Percentiles rank a stretch among this genome's conserved stretches.
Evolutionary conservation across 345 rosid genomes (phyloP).

Genomic region (Citropsis articulata): DNA sequence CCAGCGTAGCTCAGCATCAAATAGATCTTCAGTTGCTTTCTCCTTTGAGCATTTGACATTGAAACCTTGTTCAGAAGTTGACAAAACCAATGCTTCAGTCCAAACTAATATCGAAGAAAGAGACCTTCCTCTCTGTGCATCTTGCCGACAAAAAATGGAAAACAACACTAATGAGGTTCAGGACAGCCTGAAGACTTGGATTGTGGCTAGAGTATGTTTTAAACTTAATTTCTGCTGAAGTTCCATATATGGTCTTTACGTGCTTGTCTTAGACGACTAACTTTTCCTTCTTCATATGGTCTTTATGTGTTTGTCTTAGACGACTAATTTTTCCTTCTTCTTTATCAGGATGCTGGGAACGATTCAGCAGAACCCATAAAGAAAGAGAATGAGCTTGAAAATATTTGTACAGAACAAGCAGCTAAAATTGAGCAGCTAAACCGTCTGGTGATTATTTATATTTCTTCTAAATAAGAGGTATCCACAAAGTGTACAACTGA

Average conservation of each 20-base stretch:
- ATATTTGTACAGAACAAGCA: slow-evolving; percentile 65
- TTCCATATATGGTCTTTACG: not conserved
- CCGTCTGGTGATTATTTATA: slow-evolving; percentile 38
- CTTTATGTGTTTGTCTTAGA: not conserved
- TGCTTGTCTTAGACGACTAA: not conserved
- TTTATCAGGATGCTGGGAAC: slow-evolving; percentile 42
- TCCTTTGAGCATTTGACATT: slow-evolving; percentile 75
- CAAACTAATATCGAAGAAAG: slow-evolving; percentile 19
- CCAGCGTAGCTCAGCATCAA: slow-evolving; percentile 51
- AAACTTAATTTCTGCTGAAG: not conserved
- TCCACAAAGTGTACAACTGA: not conserved
- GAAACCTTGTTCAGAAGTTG: slow-evolving; percentile 62
- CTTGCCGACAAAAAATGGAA: slow-evolving; percentile 59
- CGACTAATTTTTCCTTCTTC: not conserved
- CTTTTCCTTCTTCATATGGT: not conserved
- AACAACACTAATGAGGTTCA: slow-evolving; percentile 28
- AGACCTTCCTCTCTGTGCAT: slow-evolving; percentile 49
- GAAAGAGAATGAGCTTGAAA: slow-evolving; percentile 68
- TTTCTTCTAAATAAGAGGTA: not conserved
- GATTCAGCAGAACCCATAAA: slow-evolving; percentile 30
- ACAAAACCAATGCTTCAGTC: slow-evolving; percentile 38
- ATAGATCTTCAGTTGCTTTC: slow-evolving; percentile 63
- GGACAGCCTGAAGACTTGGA: slow-evolving; percentile 61
- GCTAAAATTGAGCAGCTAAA: slow-evolving; percentile 73
- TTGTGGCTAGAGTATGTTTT: slow-evolving; percentile 25